phyloP scores from a whole-genome alignment of 2,329 filamentous ascomycete species.

The Microcera coccophila region DNA sequence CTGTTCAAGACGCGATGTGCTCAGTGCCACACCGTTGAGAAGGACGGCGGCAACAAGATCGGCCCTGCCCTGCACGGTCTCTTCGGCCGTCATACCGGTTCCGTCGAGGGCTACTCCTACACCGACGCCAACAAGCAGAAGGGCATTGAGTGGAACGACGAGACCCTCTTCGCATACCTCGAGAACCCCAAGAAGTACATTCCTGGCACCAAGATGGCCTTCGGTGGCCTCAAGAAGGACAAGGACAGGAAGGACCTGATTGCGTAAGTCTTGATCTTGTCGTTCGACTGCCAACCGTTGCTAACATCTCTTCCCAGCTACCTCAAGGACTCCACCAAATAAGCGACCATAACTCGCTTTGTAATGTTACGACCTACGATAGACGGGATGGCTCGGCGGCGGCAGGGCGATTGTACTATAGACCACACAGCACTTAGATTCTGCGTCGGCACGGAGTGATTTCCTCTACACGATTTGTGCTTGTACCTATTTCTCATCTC shows the following conservation, averaged over 20 bases:
- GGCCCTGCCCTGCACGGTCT: conserved; percentile 95
- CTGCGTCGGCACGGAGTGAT: conserved; percentile 25
- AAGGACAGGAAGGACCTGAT: conserved; percentile 99
- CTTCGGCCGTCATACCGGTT: conserved; percentile 92
- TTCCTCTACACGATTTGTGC: conserved; percentile 24
- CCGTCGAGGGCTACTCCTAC: conserved; percentile 91
- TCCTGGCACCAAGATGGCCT: conserved; percentile 99
- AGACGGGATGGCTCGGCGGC: conserved; percentile 28
- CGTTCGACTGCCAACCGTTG: neutral
- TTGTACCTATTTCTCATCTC: conserved; percentile 34
- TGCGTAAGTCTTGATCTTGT: conserved; percentile 60
- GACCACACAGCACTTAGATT: conserved; percentile 32
- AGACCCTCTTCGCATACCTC: conserved; percentile 92
- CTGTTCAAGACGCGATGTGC: conserved; percentile 99
- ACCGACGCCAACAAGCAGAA: conserved; percentile 99
- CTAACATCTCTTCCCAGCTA: conserved; percentile 44
- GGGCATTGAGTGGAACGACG: conserved; percentile 82
- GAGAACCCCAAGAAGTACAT: conserved; percentile 99
- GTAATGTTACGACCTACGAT: conserved; percentile 36
- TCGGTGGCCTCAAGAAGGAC: conserved; percentile 98
- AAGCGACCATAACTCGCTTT: conserved; percentile 40
- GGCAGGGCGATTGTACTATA: conserved; percentile 38
- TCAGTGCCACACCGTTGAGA: conserved; percentile 96
- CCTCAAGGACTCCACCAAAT: conserved; percentile 67
- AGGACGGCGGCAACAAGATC: conserved; percentile 92